Conservation (phyloP, 371 early-diverging fungal genomes). For the Mortierella sp. region DNA sequence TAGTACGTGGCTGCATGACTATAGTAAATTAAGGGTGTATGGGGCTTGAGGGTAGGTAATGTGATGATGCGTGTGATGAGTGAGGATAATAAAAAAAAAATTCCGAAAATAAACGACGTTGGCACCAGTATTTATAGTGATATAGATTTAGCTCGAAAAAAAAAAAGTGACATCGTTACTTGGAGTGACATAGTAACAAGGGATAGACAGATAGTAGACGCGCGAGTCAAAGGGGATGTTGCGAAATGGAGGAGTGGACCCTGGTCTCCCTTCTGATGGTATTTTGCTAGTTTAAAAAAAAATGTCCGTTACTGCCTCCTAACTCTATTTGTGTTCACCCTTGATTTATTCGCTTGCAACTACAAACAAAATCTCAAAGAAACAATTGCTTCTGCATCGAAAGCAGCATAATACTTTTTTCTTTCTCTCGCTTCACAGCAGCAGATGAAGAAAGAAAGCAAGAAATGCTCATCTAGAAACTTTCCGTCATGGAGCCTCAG, state of each 20-base stretch:
- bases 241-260: not conserved
- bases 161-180: not conserved
- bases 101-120: not conserved
- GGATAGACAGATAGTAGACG: not conserved
- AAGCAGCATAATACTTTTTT: not conserved
- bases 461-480: not conserved
- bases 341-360: not conserved
- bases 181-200: not conserved
- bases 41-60: not conserved
- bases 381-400: not conserved
- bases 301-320: not conserved
- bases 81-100: not conserved
- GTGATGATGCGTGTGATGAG: not conserved
- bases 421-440: not conserved
- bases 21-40: not conserved
- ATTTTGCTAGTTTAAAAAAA: too few species aligned
- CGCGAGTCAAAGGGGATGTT: not conserved
- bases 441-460: not conserved
- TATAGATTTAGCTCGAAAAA: not conserved
- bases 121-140: conserved; percentile 1
- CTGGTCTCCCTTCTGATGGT: not conserved
- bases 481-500: not conserved
- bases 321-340: not conserved
- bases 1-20: conserved; percentile 24
- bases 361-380: not conserved